Evolutionary conservation across 352 stramenopile genomes (phyloP).

Genomic region (Phytophthora litchii): DNA sequence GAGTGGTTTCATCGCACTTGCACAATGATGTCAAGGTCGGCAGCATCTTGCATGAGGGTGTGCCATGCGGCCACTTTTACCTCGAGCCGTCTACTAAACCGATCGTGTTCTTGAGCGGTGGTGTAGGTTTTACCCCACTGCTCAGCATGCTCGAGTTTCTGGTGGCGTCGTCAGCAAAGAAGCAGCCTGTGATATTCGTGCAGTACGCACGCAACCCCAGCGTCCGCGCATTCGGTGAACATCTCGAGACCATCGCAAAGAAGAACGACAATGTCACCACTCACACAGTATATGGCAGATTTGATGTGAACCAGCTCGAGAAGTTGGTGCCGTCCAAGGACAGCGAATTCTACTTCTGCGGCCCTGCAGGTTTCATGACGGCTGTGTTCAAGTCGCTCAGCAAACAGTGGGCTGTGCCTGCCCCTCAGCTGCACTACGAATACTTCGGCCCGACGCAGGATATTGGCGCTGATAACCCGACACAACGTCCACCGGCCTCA

Average conservation of each 20-base stretch:
- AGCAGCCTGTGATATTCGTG: constrained; percentile 49
- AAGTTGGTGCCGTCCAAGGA: constrained; percentile 39
- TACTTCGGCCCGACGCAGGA: constrained; percentile 67
- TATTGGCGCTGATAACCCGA: constrained; percentile 27
- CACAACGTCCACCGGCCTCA: constrained; percentile 1
- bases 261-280: constrained; percentile 43
- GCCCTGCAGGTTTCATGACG: constrained; percentile 59
- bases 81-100: constrained; percentile 46
- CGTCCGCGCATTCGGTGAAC: constrained; percentile 38
- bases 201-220: constrained; percentile 49
- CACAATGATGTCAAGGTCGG: constrained; percentile 60
- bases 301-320: constrained; percentile 40
- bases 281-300: constrained; percentile 40
- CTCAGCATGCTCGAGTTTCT: constrained; percentile 54
- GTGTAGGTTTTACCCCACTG: constrained; percentile 67
- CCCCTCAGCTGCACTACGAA: constrained; percentile 61
- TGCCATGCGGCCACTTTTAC: constrained; percentile 63
- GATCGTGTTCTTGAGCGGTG: constrained; percentile 62
- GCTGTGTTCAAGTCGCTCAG: constrained; percentile 43
- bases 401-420: constrained; percentile 41
- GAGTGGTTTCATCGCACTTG: constrained; percentile 60
- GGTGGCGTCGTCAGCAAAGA: constrained; percentile 25
- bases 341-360: constrained; percentile 67
- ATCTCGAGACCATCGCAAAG: constrained; percentile 37
- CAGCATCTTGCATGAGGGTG: constrained; percentile 51